Evolutionary conservation across 352 stramenopile species (phyloP), one percentile per base, ranked within the genome.

Genomic region (Phytophthora hibernalis): DNA sequence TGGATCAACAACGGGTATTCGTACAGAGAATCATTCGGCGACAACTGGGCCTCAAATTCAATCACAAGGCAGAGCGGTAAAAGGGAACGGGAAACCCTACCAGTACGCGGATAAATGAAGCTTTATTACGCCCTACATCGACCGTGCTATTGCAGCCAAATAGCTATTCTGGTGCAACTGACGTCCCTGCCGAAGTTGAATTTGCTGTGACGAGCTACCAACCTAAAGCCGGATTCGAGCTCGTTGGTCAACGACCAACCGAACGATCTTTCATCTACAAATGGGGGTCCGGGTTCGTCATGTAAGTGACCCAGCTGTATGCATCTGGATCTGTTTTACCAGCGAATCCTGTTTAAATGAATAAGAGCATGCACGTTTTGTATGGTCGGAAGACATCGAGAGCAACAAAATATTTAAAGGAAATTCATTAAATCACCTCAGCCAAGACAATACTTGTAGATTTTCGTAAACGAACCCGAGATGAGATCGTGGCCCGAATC

Each of bases 341-440:
- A 28, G 24, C 24, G 24, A 31, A 31, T 31, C 28, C 28, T 33
- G 28, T 33, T 33, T 9, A 33, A 57, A 57, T 24, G 51, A 57
- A 57, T 24, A 33, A 56, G 30, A 56, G 31, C 18, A 20, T 37
- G 13, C 33, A 37, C n/a, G 28, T 45, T 12, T 44, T 48, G 28
- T 33, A 12, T 33, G 28, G 28, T 33, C 8, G 28, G 8, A 11
- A 33, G 28, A 61, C 42, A 16, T 61, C 54, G 9, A 18, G 54
- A 13, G 42, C 54, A 26, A 61, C 54, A 13, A 61, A 61, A 11
- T 28, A 47, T 40, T 51, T 53, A 9, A 52, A 61, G 40, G 40
- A 61, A 18, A n/a, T n/a, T 28, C 54, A 61, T 38, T 18, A 44
- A 28, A 15, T 52, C 3, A 45, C 18, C 11, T 61, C 42, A 26